Conservation (phyloP, 2,329 filamentous ascomycete genomes). For the Cadophora luteo-olivacea region DNA sequence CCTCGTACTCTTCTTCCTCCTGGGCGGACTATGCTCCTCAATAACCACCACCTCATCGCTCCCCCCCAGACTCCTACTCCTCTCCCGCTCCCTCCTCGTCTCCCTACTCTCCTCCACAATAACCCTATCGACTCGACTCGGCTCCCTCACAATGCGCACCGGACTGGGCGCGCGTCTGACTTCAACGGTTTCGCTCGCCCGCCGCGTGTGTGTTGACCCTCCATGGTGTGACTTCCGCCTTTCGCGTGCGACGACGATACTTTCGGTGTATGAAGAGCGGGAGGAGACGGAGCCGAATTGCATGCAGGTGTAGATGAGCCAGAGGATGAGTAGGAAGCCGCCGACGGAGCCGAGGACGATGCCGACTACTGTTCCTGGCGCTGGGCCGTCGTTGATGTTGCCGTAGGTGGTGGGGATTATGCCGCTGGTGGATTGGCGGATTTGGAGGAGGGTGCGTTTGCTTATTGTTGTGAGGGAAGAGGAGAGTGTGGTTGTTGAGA, state of each 20-base stretch:
- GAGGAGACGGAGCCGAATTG: constrained; percentile 28
- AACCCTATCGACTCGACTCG: constrained; percentile 38
- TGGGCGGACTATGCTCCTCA: constrained; percentile 45
- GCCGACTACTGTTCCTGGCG: constrained; percentile 63
- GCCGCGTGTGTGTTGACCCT: constrained; percentile 27
- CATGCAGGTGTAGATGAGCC: constrained; percentile 52
- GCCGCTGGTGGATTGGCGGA: constrained; percentile 17
- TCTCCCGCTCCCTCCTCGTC: constrained; percentile 35
- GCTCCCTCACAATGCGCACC: constrained; percentile 37
- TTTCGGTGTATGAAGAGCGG: constrained; percentile 30
- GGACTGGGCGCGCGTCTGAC: constrained; percentile 35
- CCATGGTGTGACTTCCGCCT: constrained; percentile 33
- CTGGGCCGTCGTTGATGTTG: constrained; percentile 56
- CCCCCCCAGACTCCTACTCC: constrained; percentile 28
- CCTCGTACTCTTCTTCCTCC: constrained; percentile 41
- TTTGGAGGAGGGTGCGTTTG: constrained; percentile 15
- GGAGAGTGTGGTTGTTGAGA: constrained; percentile 3
- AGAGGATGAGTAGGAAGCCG: constrained; percentile 59
- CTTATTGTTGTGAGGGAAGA: constrained; percentile 20
- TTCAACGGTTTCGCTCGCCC: constrained; percentile 40
- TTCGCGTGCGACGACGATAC: constrained; percentile 32
- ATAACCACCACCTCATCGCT: constrained; percentile 46
- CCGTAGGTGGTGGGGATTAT: constrained; percentile 69
- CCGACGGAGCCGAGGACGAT: constrained; percentile 62
- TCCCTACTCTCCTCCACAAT: constrained; percentile 42